Base-by-base conservation (phyloP, 2,329 filamentous ascomycete genomes). In the Fusarium phyllophilum region DNA sequence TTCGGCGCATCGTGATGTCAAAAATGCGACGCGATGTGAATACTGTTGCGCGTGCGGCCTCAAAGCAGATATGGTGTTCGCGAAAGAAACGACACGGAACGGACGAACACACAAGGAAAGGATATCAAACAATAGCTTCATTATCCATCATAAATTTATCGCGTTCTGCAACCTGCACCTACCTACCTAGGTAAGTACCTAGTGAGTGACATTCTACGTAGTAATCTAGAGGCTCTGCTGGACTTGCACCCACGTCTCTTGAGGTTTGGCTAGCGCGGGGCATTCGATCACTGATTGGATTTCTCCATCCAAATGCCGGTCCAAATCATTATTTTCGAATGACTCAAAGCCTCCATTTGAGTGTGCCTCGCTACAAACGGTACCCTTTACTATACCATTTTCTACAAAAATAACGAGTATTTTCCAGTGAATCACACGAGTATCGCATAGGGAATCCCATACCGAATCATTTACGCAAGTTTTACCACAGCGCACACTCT, bases 191-290 rank as follows among this genome's bases (percentile, higher is more conserved):
- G 26, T 26, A 26, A 26, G 26, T 11, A 49, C 20, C 26, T 29
- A 24, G 8, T 18, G 20, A 49, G 46, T 61, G 54, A 57, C 62
- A 55, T 68, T 41, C 41, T 22, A 45, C n/a, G 36, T 36, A 31
- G 41, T 52, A 38, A 45, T 66, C 38, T 33, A 46, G 71, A 73
- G 70, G 72, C 66, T 74, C 72, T 73, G 54, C 38, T 65, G 52
- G 46, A 62, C 54, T 52, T 51, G 61, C 57, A 58, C 41, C 33
- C 41, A 61, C 31, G 44, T 57, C 57, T 66, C 49, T 42, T 29
- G 51, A 55, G 22, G 36, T 66, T 66, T 46, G 38, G 38, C 73
- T 82, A 82, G 81, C 79, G 81, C 80, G 80, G 80, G 81, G 80
- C 80, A 81, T 63, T 68, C n/a, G 45, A 34, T 49, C 54, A 68